Conservation (phyloP, 1,139 yeast genomes). For the Suhomyces panamericanus region DNA sequence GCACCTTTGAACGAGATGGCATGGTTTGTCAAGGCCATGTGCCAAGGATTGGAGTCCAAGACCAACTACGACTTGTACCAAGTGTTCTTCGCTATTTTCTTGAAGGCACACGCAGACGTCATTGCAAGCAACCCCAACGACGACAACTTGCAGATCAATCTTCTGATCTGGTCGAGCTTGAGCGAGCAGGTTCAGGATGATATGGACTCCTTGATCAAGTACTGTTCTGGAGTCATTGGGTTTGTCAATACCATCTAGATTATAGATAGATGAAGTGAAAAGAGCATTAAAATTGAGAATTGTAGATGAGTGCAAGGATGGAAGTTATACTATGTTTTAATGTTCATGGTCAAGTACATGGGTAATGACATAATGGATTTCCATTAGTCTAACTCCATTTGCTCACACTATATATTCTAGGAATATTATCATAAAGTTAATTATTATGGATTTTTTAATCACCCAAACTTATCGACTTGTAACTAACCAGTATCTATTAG, state of each 20-base stretch:
- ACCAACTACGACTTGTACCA: constrained; percentile 68
- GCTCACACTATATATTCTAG: too few relatives aligned
- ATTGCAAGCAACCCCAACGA: constrained; percentile 50
- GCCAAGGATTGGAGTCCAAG: constrained; percentile 57
- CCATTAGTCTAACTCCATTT: too few relatives aligned
- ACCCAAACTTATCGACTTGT: too few relatives aligned
- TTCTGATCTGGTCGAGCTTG: constrained; percentile 50
- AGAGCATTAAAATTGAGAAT: too few relatives aligned
- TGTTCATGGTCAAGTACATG: too few relatives aligned
- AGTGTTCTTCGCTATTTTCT: constrained; percentile 74
- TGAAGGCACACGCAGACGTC: constrained; percentile 82
- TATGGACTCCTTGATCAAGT: constrained; percentile 71
- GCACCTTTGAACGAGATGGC: constrained; percentile 67
- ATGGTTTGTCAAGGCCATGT: constrained; percentile 64
- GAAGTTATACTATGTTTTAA: too few relatives aligned
- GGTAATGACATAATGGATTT: too few relatives aligned
- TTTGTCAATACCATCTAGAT: constrained; percentile 49
- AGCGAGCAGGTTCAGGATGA: constrained; percentile 47
- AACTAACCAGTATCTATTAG: too few relatives aligned
- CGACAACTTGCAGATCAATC: constrained; percentile 38
- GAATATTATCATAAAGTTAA: too few relatives aligned
- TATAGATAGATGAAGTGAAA: too few relatives aligned
- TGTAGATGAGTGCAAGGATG: too few relatives aligned
- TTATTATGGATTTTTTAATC: too few relatives aligned
- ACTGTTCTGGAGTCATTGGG: constrained; percentile 78